These are phyloP conservation scores for Lepidium africanum DNA, from an alignment of 345 rosid species.

Conservation along the genomic window DNA sequence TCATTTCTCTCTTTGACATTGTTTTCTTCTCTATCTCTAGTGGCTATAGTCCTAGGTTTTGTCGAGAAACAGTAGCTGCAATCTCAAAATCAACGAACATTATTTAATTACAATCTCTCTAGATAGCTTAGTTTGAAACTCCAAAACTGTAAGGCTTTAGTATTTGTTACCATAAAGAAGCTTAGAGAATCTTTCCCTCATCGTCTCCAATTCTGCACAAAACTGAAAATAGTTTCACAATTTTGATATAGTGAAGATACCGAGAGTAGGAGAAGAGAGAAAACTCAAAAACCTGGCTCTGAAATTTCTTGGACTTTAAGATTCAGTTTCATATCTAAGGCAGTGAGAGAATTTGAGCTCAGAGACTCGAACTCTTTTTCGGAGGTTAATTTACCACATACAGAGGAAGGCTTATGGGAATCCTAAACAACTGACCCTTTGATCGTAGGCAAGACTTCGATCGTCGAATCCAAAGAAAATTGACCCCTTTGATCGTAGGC, in stretches of 20 bases:
- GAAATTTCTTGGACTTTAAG: constrained; percentile 40
- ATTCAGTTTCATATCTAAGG: constrained; percentile 19
- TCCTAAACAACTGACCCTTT: too few species aligned
- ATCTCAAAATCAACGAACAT: background rate
- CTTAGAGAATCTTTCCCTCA: constrained; percentile 85
- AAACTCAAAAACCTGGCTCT: constrained; percentile 43
- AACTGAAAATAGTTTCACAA: background rate
- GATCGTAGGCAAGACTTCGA: too few species aligned
- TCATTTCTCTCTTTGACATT: constrained; percentile 92
- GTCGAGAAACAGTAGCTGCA: constrained; percentile 87
- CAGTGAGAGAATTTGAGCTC: too few species aligned
- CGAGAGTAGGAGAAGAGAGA: background rate
- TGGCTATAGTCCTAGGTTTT: constrained; percentile 73
- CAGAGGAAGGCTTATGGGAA: too few species aligned
- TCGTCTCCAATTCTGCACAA: constrained; percentile 50
- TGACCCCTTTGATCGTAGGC: too few species aligned
- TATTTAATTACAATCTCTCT: background rate
- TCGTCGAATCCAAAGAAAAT: too few species aligned
- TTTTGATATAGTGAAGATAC: background rate
- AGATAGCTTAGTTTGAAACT: background rate
- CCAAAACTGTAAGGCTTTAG: background rate
- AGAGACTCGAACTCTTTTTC: constrained; percentile 52
- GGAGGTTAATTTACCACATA: too few species aligned
- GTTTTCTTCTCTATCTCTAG: constrained; percentile 62
- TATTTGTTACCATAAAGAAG: constrained; percentile 65